Evolutionary conservation across 78 protist genomes (phyloP).

Genomic region (Dictyostelium citrinum): DNA sequence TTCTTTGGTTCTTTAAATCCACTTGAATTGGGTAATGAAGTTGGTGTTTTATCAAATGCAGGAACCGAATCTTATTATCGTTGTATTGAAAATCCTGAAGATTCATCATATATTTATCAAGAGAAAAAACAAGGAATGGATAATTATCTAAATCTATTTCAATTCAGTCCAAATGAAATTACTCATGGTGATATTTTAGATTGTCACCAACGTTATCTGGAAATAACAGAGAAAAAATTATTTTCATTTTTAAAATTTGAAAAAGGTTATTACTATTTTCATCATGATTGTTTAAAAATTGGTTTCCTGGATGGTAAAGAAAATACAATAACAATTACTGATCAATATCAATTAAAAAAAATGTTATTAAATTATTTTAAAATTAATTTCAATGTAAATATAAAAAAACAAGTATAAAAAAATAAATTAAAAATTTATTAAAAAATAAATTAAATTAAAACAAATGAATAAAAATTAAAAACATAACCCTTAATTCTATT

Average conservation of each 20-base stretch:
- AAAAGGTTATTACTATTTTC: not conserved
- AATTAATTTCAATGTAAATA: not conserved
- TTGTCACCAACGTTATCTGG: not conserved
- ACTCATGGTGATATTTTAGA: not conserved
- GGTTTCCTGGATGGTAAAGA: not conserved
- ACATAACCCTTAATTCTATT: too few species aligned
- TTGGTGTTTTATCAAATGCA: not conserved
- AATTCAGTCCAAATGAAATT: not conserved
- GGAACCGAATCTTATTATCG: not conserved
- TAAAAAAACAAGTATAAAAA: not conserved
- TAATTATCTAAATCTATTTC: not conserved
- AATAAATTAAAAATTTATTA: not conserved
- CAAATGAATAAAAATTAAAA: not conserved
- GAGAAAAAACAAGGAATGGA: not conserved
- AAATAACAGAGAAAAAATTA: not conserved
- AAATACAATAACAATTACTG: not conserved
- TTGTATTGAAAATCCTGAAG: not conserved
- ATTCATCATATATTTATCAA: not conserved
- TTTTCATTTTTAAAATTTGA: not conserved
- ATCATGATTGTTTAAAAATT: not conserved
- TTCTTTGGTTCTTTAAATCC: conserved; percentile 1
- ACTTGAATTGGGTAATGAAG: not conserved
- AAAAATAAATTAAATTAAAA: not conserved
- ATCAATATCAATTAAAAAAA: not conserved
- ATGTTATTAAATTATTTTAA: not conserved